A percentile compares a stretch with the other conserved stretches of the same genome.
Evolutionary conservation across 1,284 basidiomycete genomes (phyloP).

Genomic region (Boletellus sp.): DNA sequence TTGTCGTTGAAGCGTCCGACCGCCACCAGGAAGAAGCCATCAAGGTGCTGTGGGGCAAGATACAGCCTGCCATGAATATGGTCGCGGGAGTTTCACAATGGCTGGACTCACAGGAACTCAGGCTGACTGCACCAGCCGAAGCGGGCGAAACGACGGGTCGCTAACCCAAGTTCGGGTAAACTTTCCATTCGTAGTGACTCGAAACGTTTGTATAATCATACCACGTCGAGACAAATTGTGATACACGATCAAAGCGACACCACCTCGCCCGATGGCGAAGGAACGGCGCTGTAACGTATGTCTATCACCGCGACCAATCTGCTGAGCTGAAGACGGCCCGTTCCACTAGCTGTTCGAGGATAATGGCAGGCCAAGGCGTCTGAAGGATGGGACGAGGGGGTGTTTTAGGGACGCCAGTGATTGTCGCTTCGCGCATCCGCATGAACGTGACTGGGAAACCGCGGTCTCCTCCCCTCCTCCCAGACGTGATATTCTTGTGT

Average conservation of each 20-base stretch:
- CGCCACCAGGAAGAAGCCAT: slow-evolving; percentile 25
- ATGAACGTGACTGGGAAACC: slow-evolving; percentile 25
- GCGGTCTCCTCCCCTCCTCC: slow-evolving; percentile 27
- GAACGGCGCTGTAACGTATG: slow-evolving; percentile 32
- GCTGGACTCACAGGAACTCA: slow-evolving; percentile 31
- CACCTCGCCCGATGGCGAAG: slow-evolving; percentile 9
- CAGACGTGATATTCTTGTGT: slow-evolving; percentile 13
- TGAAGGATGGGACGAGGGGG: slow-evolving; percentile 21
- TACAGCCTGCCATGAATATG: slow-evolving; percentile 32
- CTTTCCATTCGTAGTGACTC: slow-evolving; percentile 19
- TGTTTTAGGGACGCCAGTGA: slow-evolving; percentile 18
- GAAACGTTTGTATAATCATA: slow-evolving; percentile 23
- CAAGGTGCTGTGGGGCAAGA: slow-evolving; percentile 25
- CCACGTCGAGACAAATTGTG: not conserved
- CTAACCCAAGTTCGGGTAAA: slow-evolving; percentile 1
- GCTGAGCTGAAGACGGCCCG: slow-evolving; percentile 8
- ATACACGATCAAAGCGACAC: too few species aligned
- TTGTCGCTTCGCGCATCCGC: slow-evolving; percentile 29
- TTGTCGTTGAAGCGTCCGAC: slow-evolving; percentile 13
- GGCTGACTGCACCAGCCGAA: slow-evolving; percentile 20
- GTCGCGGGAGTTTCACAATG: slow-evolving; percentile 29
- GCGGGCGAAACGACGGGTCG: not conserved
- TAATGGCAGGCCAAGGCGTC: slow-evolving; percentile 23
- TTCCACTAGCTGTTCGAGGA: slow-evolving; percentile 27
- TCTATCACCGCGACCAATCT: slow-evolving; percentile 3